Evolutionary conservation across 176 grass and related monocot species (phyloP), one percentile per base, ranked within the genome.

Genomic region (Olyra latifolia): DNA sequence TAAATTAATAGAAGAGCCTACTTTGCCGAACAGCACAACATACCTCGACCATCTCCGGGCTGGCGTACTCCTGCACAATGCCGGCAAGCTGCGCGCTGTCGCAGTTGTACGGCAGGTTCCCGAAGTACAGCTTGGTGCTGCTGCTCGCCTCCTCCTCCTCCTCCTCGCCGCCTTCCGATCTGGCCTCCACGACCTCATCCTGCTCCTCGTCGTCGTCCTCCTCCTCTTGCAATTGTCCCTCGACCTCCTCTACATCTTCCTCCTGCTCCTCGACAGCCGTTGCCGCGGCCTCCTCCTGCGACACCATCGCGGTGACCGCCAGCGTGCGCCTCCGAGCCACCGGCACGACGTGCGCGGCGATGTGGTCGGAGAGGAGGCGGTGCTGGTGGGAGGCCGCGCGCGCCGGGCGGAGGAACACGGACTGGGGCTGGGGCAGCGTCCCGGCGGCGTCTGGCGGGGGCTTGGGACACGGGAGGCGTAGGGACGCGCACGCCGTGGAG

Each of bases 1-100:
- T 17, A 19, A 3, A 3, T 42, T 35, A 8, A 24, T 6, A 1
- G 0, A 47, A n/a, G 5, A n/a, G 13, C 15, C 24, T 53, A 8
- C 10, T 78, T 66, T 6, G 7, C 14, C 17, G 24, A 48, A 40
- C 57, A 72, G 39, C 1, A 8, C 5, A 17, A 23, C 49, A 9
- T 66, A 98, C 95, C 95, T 98, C 95, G 66, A 98, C 84, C 86
- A 98, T 87, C 90, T 98, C 95, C 53, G 95, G 95, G 64, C 52
- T 86, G 55, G 90, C 95, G 62, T 88, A 91, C 23, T 98, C 86
- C 73, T 95, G 92, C 49, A 98, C 88, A 52, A 98, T 81, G 78
- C 88, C 90, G 44, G 95, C 95, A n/a, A 98, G 86, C 58, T 79
- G 88, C 13, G 96, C 86, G 62, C 96, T 98, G 88, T 95, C 92